Evolutionary conservation across 768 basidiomycete species (phyloP), one percentile per base, ranked within the genome.

Genomic region (Austroboletus festivus): DNA sequence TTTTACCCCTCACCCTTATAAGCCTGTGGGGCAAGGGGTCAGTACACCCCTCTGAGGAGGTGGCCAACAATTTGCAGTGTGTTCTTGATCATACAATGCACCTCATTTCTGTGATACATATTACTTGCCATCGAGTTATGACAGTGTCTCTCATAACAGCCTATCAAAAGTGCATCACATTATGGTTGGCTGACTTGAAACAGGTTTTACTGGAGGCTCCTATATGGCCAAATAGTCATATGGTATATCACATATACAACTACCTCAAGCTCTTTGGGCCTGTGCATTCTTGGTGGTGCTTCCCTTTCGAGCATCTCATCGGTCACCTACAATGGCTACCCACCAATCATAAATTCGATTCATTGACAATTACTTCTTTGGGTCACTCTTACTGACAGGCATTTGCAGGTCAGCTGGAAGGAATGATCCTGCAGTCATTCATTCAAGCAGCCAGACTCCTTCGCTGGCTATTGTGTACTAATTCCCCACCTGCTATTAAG

Each of bases 271-370:
- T 64, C 2, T 73, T 72, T 47, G 68, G 73, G 0, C 71, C 71
- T n/a, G 55, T 68, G 0, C 57, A 60, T 34, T 62, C 61, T 1
- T 75, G 70, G 74, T 73, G 71, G 69, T 55, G 59, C 2, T 74
- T 69, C 49, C 70, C 68, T 0, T 72, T 68, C 38, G 69, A 75
- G 44, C 44, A 58, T 0, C 47, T 68, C 11, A 74, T 75, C 42
- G 68, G 73, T 0, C 60, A 54, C 31, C 50, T 75, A 1, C 71
- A 76, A 38, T 38, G 52, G 1, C 55, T 72, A 11, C 39, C 54
- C 5, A 69, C 54, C 0, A 76, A 75, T 47, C 49, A 67, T 38
- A 56, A 62, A 15, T 46, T 56, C 47, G 67, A 44, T 57, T 44
- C 54, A 54, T 43, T 47, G 46, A 1, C 8, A 44, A 57, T 57